These are phyloP conservation scores for Skeletonema tropicum DNA, from an alignment of 108 stramenopile species.

Conservation along the genomic window DNA sequence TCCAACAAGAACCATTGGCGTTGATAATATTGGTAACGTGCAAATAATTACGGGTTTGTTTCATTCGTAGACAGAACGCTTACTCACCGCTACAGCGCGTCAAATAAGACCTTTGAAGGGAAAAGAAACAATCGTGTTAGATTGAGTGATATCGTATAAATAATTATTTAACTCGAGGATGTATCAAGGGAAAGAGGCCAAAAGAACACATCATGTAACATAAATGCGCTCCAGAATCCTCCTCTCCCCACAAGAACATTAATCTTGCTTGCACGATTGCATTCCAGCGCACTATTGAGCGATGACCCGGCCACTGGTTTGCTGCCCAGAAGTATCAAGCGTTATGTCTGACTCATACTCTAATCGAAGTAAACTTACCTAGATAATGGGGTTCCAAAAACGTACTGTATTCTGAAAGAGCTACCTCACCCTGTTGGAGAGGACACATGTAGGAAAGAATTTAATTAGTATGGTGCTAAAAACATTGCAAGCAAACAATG, in stretches of 20 bases:
- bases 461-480: background rate
- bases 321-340: constrained; percentile 56
- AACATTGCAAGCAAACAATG: background rate
- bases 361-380: constrained; percentile 1
- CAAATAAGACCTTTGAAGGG: background rate
- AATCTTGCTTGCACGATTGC: constrained; percentile 51
- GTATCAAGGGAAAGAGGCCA: constrained; percentile 30
- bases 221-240: constrained; percentile 4
- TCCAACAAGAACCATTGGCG: constrained; percentile 37
- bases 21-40: constrained; percentile 46
- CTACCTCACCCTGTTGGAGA: background rate
- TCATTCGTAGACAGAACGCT: background rate
- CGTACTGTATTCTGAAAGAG: no score
- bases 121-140: background rate
- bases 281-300: constrained; percentile 55
- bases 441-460: background rate
- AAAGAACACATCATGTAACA: constrained; percentile 6
- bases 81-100: background rate
- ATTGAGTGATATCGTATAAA: background rate
- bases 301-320: constrained; percentile 57
- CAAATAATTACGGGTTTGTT: constrained; percentile 36
- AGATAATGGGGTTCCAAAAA: no score
- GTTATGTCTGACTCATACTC: background rate
- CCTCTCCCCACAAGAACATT: constrained; percentile 29
- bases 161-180: background rate